phyloP scores from a whole-genome alignment of 202 grass and related monocot species.

The Bolboschoenoplectus hybrid region DNA sequence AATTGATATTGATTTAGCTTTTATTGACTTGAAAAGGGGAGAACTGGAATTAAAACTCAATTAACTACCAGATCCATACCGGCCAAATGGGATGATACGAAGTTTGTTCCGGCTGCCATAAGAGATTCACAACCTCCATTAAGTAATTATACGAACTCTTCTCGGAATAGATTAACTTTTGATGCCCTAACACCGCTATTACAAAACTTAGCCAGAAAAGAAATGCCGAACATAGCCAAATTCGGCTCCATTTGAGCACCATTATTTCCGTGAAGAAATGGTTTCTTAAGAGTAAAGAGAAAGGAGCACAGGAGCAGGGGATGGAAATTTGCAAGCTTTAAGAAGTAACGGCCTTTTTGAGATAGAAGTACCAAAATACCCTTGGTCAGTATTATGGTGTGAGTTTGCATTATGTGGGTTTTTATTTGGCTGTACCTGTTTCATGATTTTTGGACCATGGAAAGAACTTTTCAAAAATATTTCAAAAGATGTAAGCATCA shows the following conservation, averaged over 20 bases:
- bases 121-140: conserved; percentile 46
- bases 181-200: conserved; percentile 8
- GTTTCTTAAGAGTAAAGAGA: neutral
- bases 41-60: conserved; percentile 27
- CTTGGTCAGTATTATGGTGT: neutral
- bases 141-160: conserved; percentile 41
- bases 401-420: neutral
- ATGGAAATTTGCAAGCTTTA: neutral
- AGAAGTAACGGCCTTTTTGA: neutral
- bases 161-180: conserved; percentile 22
- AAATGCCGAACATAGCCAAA: conserved; percentile 22
- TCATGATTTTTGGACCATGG: neutral
- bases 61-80: conserved; percentile 45
- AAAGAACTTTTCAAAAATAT: neutral
- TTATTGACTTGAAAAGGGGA: conserved; percentile 23
- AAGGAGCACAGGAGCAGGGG: neutral
- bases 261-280: conserved; percentile 21
- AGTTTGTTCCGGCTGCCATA: conserved; percentile 47
- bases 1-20: neutral
- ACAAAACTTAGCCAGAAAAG: conserved; percentile 13
- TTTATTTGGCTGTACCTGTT: conserved; percentile 18
- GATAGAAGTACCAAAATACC: conserved; percentile 27
- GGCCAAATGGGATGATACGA: conserved; percentile 81
- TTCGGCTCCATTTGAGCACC: conserved; percentile 14
- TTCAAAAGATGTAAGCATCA: neutral